A percentile compares a stretch with the other conserved stretches of the same genome.
phyloP scores from a whole-genome alignment of 75 land plant genomes.

The Ceratopteris richardii region DNA sequence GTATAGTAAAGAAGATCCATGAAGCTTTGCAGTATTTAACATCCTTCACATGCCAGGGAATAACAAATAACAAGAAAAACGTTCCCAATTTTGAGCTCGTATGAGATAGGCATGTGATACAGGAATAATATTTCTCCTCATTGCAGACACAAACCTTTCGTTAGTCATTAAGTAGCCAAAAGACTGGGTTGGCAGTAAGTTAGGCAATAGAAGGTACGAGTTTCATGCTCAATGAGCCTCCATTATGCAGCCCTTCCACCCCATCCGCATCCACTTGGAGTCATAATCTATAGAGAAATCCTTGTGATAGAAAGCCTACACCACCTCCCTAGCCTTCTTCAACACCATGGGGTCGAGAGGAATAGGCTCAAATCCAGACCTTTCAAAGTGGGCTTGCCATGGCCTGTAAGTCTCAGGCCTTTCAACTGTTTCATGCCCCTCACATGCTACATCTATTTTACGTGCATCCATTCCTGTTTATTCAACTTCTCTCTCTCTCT shows the following conservation, averaged over 20 bases:
- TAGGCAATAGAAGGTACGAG: slow-evolving; percentile 10
- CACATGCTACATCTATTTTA: slow-evolving; percentile 81
- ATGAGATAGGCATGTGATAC: no score
- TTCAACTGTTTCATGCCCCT: slow-evolving; percentile 70
- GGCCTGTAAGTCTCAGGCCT: slow-evolving; percentile 84
- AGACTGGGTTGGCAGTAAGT: no score
- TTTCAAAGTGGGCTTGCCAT: slow-evolving; percentile 60
- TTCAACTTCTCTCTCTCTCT: no score
- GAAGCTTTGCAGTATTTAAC: no score
- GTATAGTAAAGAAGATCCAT: no score
- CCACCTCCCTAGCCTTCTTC: slow-evolving; percentile 24
- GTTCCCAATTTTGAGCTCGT: no score
- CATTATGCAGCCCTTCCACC: slow-evolving; percentile 73
- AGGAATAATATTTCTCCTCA: no score
- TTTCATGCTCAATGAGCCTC: slow-evolving; percentile 56
- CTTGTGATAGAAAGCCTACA: slow-evolving; percentile 41
- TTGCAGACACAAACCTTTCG: no score
- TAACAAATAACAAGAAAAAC: no score
- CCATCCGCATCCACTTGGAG: slow-evolving; percentile 60
- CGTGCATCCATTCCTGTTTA: no score
- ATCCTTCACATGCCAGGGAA: no score
- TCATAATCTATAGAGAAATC: slow-evolving; percentile 70
- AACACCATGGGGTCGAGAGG: slow-evolving; percentile 31
- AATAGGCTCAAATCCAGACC: slow-evolving; percentile 63
- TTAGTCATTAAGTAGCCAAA: no score